Percentiles rank a stretch among this genome's conserved stretches.
These are phyloP conservation scores for Brassica juncea DNA, from an alignment of 345 rosid species.

Conservation along the genomic window DNA sequence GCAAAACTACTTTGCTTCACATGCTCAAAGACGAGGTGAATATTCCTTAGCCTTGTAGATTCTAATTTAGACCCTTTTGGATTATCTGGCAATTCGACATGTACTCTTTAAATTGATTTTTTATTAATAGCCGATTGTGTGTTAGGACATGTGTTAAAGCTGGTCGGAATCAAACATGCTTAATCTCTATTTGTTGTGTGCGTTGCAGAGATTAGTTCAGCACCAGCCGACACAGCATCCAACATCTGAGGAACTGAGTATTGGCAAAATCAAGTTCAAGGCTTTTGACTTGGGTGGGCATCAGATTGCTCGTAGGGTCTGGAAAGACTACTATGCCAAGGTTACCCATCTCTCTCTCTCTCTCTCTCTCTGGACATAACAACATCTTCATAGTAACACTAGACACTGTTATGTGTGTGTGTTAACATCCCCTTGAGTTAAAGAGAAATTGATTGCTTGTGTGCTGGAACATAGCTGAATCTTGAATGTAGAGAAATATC, in stretches of 20 bases:
- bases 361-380: too few species aligned
- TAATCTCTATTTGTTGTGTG: background rate
- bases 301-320: slow-evolving; percentile 82
- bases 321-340: slow-evolving; percentile 90
- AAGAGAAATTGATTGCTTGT: background rate
- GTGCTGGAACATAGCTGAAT: too few species aligned
- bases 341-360: slow-evolving; percentile 37
- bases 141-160: background rate
- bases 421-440: background rate
- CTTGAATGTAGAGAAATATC: background rate
- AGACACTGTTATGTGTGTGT: background rate
- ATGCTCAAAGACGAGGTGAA: slow-evolving; percentile 90
- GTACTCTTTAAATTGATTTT: background rate
- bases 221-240: slow-evolving; percentile 85
- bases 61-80: background rate
- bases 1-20: slow-evolving; percentile 95
- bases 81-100: background rate
- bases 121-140: background rate
- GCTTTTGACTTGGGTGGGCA: slow-evolving; percentile 89
- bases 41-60: background rate
- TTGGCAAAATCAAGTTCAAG: slow-evolving; percentile 81
- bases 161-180: background rate
- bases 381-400: background rate
- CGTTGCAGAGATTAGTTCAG: slow-evolving; percentile 73
- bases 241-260: slow-evolving; percentile 75